phyloP scores from a whole-genome alignment of 768 basidiomycete genomes.

The Hydnomerulius pinastri region DNA sequence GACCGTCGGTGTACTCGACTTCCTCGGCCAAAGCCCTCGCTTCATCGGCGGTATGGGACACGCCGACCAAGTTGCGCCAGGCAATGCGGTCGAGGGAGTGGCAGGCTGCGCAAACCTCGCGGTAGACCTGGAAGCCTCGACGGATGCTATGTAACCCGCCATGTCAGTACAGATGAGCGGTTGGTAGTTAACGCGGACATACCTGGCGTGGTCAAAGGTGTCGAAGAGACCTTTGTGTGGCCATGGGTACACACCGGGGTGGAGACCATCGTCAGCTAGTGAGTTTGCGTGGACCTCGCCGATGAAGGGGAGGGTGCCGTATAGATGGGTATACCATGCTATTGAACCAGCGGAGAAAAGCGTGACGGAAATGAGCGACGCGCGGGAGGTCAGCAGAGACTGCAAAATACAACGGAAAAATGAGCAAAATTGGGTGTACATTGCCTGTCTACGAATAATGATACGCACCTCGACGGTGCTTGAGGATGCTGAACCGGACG shows the following conservation, averaged over 20 bases:
- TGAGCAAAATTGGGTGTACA: neutral
- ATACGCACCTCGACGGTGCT: conserved; percentile 64
- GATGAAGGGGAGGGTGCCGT: conserved; percentile 87
- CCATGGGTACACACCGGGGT: conserved; percentile 87
- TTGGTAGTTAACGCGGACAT: conserved; percentile 33
- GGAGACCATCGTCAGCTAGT: conserved; percentile 91
- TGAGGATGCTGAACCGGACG: conserved; percentile 57
- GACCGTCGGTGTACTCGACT: conserved; percentile 95
- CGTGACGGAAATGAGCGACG: conserved; percentile 74
- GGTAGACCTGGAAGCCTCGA: conserved; percentile 95
- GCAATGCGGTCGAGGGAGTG: conserved; percentile 99
- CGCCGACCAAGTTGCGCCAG: conserved; percentile 99
- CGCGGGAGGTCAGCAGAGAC: conserved; percentile 70
- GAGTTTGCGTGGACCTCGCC: conserved; percentile 92
- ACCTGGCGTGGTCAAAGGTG: conserved; percentile 97
- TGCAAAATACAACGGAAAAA: conserved; percentile 27
- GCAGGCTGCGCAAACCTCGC: conserved; percentile 98
- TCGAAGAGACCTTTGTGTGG: conserved; percentile 85
- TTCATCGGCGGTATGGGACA: conserved; percentile 94
- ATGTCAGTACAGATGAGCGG: conserved; percentile 8
- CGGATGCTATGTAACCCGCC: conserved; percentile 66
- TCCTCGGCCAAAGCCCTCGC: conserved; percentile 92
- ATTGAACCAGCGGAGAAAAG: conserved; percentile 83
- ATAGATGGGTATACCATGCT: conserved; percentile 96
- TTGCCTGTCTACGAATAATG: neutral